Base-by-base conservation (phyloP, 225 moss, liverwort and hornwort genomes). In the Thuidium tamariscinum region DNA sequence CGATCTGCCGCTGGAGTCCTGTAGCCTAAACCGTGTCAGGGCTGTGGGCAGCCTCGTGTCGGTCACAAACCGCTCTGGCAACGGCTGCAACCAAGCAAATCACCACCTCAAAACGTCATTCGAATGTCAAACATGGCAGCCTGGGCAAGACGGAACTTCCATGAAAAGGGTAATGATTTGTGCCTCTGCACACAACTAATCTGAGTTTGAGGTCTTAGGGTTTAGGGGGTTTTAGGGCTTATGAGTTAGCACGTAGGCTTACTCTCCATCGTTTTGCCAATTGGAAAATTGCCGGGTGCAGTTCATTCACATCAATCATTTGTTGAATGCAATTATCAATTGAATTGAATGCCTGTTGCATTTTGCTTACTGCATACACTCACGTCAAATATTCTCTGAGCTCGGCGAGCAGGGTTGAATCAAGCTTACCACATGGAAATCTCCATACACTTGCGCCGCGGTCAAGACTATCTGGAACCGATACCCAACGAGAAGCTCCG, bases 341-440 rank as follows among this genome's bases (percentile, higher is more conserved):
- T 65, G 20, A 27, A 48, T 18, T 32, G 11, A 51, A 34, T 49
- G 48, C 32, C 48, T 72, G 30, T 30, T 48, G 46, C 44, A 48
- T 72, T 60, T 60, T 52, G 29, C 48, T 14, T 77, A 32, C 48
- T 80, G 56, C 34, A 71, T 16, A 3, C 25, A 44, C 55, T 57
- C 12, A 72, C 34, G 60, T 61, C 6, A 49, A 27, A 19, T 48
- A 20, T 46, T 44, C 44, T 83, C n/a, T 17, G 36, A 74, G 26
- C 48, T 74, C 13, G 61, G n/a, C 46, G n/a, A 72, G 44, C 25
- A 10, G 62, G 16, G 17, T 44, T 67, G 25, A 56, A 60, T 83
- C 19, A 36, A 61, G 61, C 81, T 36, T 84, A 91, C 91, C 79
- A 89, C 55, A 84, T 67, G 68, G 54, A 91, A 91, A 79, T 87